Base-by-base conservation (phyloP, 306 rosid genomes). In the Erythrophleum fordii region DNA sequence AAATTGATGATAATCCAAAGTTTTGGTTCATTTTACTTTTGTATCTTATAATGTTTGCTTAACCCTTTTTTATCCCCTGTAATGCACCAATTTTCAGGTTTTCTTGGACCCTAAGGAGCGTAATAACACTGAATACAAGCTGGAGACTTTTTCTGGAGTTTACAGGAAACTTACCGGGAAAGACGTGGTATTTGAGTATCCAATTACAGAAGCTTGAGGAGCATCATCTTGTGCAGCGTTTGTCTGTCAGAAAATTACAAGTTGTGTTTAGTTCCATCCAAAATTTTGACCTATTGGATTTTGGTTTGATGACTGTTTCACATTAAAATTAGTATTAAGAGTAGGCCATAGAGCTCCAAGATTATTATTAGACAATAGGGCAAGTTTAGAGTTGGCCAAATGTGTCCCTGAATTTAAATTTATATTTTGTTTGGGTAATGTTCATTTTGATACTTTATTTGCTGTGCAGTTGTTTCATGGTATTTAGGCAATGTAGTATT, bases 71-170 rank as follows among this genome's bases (percentile, higher is more conserved):
- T 29, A 10, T 25, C 3, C 6, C 0, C 5, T 9, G 65, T 58
- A 23, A 48, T 61, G 1, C 76, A 20, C 45, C 35, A 71, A 59
- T 22, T 61, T 13, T 34, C 71, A 87, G 90, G 78, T 89, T 20
- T 85, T 83, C 83, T 73, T 87, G 89, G 92, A 89, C 56, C 89
- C 87, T 4, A 89, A 85, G 81, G 86, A 87, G 29, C 79, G 91
- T 26, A 89, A 85, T 82, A 89, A 87, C 83, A 85, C 89, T 0
- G 91, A 87, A 69, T 89, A 87, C 80, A 89, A 89, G 81, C 68
- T 89, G 80, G 92, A 87, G 72, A 85, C 89, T 2, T 82, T 86
- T 22, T 78, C 89, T 46, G 87, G 85, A 51, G 92, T 89, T 78
- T 89, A 86, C 72, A 81, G 83, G 82, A 89, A 84, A 89, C 86